Percentiles rank a stretch among this genome's conserved stretches.
Conservation (phyloP, 140 eudicot genomes). For the Ambrosia hybrid region DNA sequence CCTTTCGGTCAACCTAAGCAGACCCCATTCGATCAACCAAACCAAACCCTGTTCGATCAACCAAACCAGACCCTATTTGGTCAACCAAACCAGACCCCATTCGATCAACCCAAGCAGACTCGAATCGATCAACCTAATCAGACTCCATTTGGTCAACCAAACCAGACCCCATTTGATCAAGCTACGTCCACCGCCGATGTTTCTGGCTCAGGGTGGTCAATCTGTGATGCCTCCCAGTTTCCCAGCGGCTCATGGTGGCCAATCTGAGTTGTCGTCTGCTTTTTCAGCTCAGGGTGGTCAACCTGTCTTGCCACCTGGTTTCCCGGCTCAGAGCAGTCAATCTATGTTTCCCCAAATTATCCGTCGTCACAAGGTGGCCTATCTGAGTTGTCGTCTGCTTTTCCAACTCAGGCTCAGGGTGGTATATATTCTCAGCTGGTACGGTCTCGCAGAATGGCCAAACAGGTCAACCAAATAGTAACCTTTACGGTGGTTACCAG, state of each 20-base stretch:
- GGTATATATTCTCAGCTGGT: conserved; percentile 36
- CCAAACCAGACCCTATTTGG: background rate
- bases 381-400: conserved; percentile 28
- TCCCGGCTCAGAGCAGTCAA: conserved; percentile 40
- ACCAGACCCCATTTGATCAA: background rate
- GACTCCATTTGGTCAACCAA: no score
- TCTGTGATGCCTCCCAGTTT: conserved; percentile 25
- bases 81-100: background rate
- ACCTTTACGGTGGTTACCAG: conserved; percentile 46
- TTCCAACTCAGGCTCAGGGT: conserved; percentile 38
- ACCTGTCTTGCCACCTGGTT: conserved; percentile 29
- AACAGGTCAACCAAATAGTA: conserved; percentile 38
- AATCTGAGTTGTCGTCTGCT: conserved; percentile 26
- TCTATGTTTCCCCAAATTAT: conserved; percentile 29
- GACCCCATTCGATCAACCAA: background rate
- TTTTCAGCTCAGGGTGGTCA: conserved; percentile 34
- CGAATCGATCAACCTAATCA: background rate
- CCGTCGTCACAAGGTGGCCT: conserved; percentile 28
- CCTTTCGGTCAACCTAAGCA: background rate
- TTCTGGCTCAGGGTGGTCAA: conserved; percentile 35
- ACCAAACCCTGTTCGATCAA: background rate
- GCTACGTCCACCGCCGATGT: background rate
- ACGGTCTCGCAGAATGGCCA: conserved; percentile 34
- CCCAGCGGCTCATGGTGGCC: conserved; percentile 29
- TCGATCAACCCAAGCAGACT: background rate